Evolutionary conservation across 768 basidiomycete genomes (phyloP).

Genomic region (Nidula microcarpa): DNA sequence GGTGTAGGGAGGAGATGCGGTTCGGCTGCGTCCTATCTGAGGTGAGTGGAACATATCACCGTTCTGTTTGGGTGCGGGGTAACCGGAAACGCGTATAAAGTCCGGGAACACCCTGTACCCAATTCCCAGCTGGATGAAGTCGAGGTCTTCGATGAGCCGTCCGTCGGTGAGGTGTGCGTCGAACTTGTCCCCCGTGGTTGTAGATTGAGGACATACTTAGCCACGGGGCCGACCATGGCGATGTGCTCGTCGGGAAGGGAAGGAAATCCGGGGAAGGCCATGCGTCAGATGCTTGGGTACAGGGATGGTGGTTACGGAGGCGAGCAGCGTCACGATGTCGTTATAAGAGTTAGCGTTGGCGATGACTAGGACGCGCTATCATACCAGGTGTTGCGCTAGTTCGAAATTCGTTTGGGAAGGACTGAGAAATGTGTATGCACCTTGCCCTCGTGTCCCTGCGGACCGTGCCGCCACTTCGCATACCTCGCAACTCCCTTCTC

Average conservation of each 20-base stretch:
- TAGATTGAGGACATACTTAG: conserved; percentile 20
- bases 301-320: conserved; percentile 34
- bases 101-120: conserved; percentile 40
- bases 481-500: conserved; percentile 34
- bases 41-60: conserved; percentile 21
- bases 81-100: conserved; percentile 33
- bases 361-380: conserved; percentile 41
- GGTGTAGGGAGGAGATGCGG: conserved; percentile 41
- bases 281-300: conserved; percentile 42
- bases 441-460: conserved; percentile 30
- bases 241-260: conserved; percentile 41
- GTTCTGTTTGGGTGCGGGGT: background rate
- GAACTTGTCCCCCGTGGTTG: conserved; percentile 17
- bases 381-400: too few species aligned
- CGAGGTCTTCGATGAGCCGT: conserved; percentile 32
- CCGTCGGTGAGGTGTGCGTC: conserved; percentile 34
- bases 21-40: conserved; percentile 19
- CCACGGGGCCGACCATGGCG: conserved; percentile 36
- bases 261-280: conserved; percentile 32
- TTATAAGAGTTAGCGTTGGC: conserved; percentile 53
- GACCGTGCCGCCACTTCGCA: conserved; percentile 38
- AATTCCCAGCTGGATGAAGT: conserved; percentile 41
- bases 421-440: conserved; percentile 9
- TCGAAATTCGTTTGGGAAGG: too few species aligned
- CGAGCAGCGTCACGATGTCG: conserved; percentile 47